Base-by-base conservation (phyloP, 1,139 yeast species). In the Barnettozyma hawaiiensis region DNA sequence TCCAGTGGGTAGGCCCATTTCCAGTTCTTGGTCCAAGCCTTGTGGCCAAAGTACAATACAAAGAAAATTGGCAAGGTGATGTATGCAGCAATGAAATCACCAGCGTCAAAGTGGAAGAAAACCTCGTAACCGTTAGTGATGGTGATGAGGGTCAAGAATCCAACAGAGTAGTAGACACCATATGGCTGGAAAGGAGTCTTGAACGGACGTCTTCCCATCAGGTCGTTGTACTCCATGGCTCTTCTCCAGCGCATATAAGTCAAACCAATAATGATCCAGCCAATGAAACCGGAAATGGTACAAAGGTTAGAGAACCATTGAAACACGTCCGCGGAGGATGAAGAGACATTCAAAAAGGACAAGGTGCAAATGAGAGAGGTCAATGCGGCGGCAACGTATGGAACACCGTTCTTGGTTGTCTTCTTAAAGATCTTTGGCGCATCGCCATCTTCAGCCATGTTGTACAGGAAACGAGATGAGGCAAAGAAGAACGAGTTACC, bases 281-380 rank as follows among this genome's bases (percentile, higher is more conserved):
- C 81, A 57, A 81, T 73, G 51, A 82, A 67, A 60, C 81, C 85
- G 7, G 85, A 77, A 5, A 84, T 85, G 11, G 90, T 81, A 54
- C 79, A 78, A 50, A 83, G 67, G 55, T 73, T 76, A 42, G 81
- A 78, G 65, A 82, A 76, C 77, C 84, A 82, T 52, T 69, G 67
- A 55, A 82, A 73, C 16, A 80, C 90, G 10, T 69, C 68, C 78
- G 58, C 68, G 36, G 71, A 66, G 19, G 82, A 73, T 12, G 67
- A 61, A 41, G 83, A 75, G 27, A 76, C 75, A 45, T 78, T 82
- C 54, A 80, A 57, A 51, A 54, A 57, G 12, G 58, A 47, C 18
- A 58, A 32, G 37, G 38, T 44, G 20, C 45, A 49, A 34, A 57
- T 40, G 65, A 34, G 57, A 54, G 39, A 66, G 45, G 73, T 62